Percentiles rank a stretch among this genome's conserved stretches.
Evolutionary conservation across 2,329 filamentous ascomycete genomes (phyloP).

Genomic region (Tolypocladium nubicola): DNA sequence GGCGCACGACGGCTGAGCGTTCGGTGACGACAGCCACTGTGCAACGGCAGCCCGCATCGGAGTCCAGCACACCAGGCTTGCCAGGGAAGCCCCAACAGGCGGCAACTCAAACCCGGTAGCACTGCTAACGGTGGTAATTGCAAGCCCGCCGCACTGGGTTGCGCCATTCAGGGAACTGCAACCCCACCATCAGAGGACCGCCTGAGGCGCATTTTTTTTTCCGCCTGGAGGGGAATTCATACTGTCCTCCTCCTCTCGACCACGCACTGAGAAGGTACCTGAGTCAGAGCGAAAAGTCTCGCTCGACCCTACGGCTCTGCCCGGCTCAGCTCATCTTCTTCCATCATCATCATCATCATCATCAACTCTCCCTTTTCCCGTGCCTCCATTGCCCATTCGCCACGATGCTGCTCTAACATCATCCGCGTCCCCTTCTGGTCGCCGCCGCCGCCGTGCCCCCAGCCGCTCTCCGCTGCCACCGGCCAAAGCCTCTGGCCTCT

Average conservation of each 20-base stretch:
- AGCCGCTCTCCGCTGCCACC: neutral
- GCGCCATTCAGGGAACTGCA: neutral
- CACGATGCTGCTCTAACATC: constrained; percentile 1
- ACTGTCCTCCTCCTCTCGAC: neutral
- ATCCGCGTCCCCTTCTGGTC: neutral
- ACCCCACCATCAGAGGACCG: neutral
- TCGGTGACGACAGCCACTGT: neutral
- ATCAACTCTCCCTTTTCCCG: neutral
- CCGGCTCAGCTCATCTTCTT: neutral
- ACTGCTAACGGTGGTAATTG: neutral
- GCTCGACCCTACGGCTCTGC: neutral
- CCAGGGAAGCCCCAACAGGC: neutral
- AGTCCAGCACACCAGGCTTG: neutral
- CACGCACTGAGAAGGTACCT: neutral
- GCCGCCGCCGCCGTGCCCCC: neutral
- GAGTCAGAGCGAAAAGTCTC: neutral
- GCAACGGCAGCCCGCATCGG: neutral
- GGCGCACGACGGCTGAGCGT: neutral
- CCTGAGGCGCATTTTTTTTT: neutral
- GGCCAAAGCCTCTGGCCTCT: neutral
- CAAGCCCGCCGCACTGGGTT: neutral
- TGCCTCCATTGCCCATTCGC: neutral
- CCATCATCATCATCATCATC: neutral
- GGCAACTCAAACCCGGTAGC: neutral
- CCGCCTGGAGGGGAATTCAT: neutral